A percentile compares a stretch with the other conserved stretches of the same genome.
Evolutionary conservation across 116 monocot genomes (phyloP).

Genomic region (Iris pallida): DNA sequence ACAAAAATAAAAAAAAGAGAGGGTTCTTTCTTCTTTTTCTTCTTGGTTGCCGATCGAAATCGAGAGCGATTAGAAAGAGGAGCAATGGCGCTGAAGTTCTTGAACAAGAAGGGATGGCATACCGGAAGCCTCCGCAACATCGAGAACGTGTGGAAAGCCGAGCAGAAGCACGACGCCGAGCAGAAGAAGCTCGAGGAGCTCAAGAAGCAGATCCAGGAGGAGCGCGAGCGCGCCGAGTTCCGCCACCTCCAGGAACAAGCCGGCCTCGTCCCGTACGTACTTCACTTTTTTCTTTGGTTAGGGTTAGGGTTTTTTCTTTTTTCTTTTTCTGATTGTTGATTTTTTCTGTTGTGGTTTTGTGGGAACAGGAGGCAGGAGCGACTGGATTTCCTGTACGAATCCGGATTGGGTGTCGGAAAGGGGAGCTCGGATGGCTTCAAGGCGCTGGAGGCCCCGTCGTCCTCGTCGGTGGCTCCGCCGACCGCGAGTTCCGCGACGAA

Average conservation of each 20-base stretch:
- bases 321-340: neutral
- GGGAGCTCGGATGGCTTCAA: conserved; percentile 57
- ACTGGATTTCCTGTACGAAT: conserved; percentile 95
- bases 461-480: too few relatives aligned
- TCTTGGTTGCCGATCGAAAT: too few relatives aligned
- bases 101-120: conserved; percentile 99
- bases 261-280: conserved; percentile 73
- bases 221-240: conserved; percentile 85
- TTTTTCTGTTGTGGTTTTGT: neutral
- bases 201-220: conserved; percentile 91
- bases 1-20: too few relatives aligned
- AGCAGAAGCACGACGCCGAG: conserved; percentile 94
- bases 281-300: conserved; percentile 5
- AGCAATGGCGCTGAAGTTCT: conserved; percentile 81
- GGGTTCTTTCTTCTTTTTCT: too few relatives aligned
- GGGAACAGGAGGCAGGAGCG: conserved; percentile 75
- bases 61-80: too few relatives aligned
- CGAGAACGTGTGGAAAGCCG: conserved; percentile 99
- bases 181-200: conserved; percentile 92
- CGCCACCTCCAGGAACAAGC: conserved; percentile 84
- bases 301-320: conserved; percentile 15
- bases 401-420: conserved; percentile 89
- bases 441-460: conserved; percentile 6
- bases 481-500: too few relatives aligned
- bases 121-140: conserved; percentile 96